Evolutionary conservation across 2,329 filamentous ascomycete species (phyloP), one percentile per base, ranked within the genome.

Genomic region (Fusarium vanettenii): DNA sequence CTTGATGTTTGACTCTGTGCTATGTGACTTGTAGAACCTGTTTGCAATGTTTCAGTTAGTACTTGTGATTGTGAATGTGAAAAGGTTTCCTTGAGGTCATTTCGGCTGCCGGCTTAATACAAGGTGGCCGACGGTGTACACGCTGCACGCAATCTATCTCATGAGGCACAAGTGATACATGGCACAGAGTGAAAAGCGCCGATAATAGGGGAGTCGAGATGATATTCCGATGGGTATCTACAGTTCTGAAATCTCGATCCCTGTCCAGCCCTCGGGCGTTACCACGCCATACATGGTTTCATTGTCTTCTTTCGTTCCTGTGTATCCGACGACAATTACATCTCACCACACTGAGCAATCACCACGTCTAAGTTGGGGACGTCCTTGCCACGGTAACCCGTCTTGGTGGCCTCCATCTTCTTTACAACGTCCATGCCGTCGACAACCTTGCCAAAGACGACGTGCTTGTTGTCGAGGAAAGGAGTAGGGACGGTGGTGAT

Each of bases 371-470:
- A 86, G 76, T 93, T 93, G 5, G 96, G 97, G 80, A 93, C 90
- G 80, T 98, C 96, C 81, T 93, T 90, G 60, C 90, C 90, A 37
- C 88, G 86, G 74, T 91, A 89, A 5, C 92, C 94, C 11, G 94
- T 97, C 83, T 96, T 93, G 35, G 94, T 97, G 71, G 93, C 92
- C 87, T 98, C 96, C 84, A 99, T 93, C 90, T 97, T 98, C 76
- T 88, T 89, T 50, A 98, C 94, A 7, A 98, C 91, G 69, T 98
- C 95, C 90, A 98, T 93, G 41, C 96, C 95, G 45, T 95, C 94
- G 52, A 95, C 87, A 2, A 98, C 96, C 82, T 94, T 92, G 60
- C 97, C 97, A 79, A 98, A 98, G 20, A 98, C 95, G 66, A 98
- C 95, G 82, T 99, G 97, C 85, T 98, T 98, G 80, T 90, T 90